phyloP scores from a whole-genome alignment of 2,329 filamentous ascomycete species.

The Fusarium austroafricanum region DNA sequence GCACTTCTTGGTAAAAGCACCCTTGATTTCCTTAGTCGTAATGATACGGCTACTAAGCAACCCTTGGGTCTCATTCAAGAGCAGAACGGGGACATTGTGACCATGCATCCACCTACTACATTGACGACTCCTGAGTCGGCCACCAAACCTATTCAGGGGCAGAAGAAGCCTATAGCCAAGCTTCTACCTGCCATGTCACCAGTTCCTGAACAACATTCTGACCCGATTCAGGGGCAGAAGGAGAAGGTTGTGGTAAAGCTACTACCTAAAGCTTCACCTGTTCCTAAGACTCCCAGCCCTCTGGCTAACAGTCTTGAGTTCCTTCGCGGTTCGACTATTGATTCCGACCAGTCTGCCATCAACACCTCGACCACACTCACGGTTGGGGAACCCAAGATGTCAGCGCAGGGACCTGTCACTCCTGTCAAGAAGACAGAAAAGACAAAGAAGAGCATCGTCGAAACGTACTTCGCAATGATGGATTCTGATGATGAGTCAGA shows the following conservation, averaged over 20 bases:
- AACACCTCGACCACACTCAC: not conserved
- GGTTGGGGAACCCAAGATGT: not conserved
- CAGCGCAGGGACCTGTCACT: not conserved
- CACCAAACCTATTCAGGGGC: not conserved
- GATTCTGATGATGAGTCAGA: slow-evolving; percentile 8
- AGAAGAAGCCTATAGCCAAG: too few species aligned
- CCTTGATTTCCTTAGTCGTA: slow-evolving; percentile 41
- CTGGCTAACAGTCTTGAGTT: not conserved
- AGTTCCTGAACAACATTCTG: too few species aligned
- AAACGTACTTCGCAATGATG: not conserved
- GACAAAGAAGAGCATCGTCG: not conserved
- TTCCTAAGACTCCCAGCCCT: not conserved
- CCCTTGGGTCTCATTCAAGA: not conserved
- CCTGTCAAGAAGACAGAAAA: not conserved
- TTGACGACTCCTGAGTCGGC: not conserved
- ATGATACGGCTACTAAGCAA: slow-evolving; percentile 9
- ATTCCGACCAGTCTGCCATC: not conserved
- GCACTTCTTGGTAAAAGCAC: slow-evolving; percentile 37
- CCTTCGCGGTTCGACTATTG: not conserved
- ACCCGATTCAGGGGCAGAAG: not conserved
- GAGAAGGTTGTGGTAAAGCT: not conserved
- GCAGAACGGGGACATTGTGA: not conserved
- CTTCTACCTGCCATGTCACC: too few species aligned
- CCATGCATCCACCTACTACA: not conserved
- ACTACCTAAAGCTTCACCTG: not conserved